These are phyloP conservation scores for Aspergillus arachidicola DNA, from an alignment of 2,329 filamentous ascomycete genomes.

Conservation along the genomic window DNA sequence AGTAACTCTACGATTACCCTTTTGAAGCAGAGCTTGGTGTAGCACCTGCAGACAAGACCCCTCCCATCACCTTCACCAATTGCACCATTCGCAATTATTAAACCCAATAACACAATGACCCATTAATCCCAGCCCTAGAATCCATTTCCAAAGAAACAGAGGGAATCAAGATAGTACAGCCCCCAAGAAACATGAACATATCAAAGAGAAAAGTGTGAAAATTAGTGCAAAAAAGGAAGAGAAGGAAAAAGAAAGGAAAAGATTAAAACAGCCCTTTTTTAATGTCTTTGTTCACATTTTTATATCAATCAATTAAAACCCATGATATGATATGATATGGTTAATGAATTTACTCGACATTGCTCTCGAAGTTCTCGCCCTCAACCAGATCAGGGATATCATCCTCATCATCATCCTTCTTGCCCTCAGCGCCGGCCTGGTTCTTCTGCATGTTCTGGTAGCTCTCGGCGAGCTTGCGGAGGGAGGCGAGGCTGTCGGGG, in stretches of 20 bases:
- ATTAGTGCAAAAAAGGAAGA: background rate
- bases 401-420: conserved; percentile 74
- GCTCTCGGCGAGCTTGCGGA: conserved; percentile 97
- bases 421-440: conserved; percentile 73
- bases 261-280: background rate
- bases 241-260: too few species aligned
- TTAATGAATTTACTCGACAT: conserved; percentile 69
- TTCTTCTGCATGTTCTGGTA: conserved; percentile 99
- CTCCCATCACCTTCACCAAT: background rate
- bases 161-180: background rate
- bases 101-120: background rate
- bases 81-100: background rate
- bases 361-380: conserved; percentile 97
- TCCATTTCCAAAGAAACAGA: background rate
- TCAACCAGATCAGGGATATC: conserved; percentile 97
- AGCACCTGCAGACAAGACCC: background rate
- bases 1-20: background rate
- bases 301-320: conserved; percentile 9
- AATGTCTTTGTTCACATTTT: conserved; percentile 1
- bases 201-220: background rate
- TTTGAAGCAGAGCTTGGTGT: background rate
- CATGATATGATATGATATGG: conserved; percentile 6
- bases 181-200: background rate
- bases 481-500: conserved; percentile 93
- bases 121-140: background rate